phyloP scores from a whole-genome alignment of 1,284 basidiomycete species.

The Fomitopsis betulina region DNA sequence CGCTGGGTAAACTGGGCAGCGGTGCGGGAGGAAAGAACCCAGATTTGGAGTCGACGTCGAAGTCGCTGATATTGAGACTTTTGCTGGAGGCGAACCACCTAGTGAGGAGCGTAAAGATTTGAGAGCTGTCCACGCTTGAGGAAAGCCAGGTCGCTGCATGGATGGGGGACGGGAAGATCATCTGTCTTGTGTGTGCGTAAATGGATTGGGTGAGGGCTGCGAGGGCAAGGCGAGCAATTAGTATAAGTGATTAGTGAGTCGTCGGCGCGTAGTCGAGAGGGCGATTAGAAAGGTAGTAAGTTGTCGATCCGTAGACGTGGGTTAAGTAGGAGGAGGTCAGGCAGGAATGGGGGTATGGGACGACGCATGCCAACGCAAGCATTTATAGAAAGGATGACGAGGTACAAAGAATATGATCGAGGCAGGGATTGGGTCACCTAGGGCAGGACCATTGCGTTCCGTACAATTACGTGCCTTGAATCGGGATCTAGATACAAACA shows the following conservation, averaged over 20 bases:
- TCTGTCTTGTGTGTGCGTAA: conserved; percentile 2
- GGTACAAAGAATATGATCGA: neutral
- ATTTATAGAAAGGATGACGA: neutral
- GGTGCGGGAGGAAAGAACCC: conserved; percentile 85
- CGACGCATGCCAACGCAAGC: neutral
- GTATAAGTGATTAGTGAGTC: neutral
- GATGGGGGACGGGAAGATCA: conserved; percentile 5
- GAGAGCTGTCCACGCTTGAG: neutral
- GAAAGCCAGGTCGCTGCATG: conserved; percentile 1
- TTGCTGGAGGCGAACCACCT: neutral
- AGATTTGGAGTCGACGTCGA: conserved; percentile 42
- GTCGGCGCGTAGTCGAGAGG: too few relatives aligned
- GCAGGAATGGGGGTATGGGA: neutral
- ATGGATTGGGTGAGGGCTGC: conserved; percentile 3
- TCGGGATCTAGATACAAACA: neutral
- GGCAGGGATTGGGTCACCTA: neutral
- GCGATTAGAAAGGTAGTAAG: too few relatives aligned
- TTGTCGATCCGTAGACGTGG: neutral
- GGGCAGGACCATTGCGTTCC: neutral
- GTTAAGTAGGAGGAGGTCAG: neutral
- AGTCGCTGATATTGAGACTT: conserved; percentile 21
- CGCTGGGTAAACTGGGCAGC: conserved; percentile 50
- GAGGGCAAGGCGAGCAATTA: neutral
- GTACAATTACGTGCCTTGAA: neutral
- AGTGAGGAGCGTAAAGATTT: neutral